These are phyloP conservation scores for Colletotrichum sp. DNA, from an alignment of 2,329 filamentous ascomycete genomes.

Conservation along the genomic window DNA sequence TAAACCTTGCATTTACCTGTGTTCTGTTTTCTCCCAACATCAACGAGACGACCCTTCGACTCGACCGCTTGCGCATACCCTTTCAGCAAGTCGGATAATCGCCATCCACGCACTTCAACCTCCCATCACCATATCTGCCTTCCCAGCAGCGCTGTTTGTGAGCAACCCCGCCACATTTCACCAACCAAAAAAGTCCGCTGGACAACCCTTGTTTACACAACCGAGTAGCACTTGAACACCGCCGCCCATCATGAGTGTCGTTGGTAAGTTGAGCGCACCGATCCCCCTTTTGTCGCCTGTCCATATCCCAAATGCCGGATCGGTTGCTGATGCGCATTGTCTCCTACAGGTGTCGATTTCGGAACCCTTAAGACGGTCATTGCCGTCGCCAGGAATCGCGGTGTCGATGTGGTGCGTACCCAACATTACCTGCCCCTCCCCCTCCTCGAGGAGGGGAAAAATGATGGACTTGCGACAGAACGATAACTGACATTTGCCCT, in stretches of 20 bases:
- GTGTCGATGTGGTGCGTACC: slow-evolving; percentile 94
- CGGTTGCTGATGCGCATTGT: slow-evolving; percentile 17
- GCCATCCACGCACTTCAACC: background rate
- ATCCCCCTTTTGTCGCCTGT: background rate
- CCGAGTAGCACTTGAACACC: slow-evolving; percentile 8
- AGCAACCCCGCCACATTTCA: slow-evolving; percentile 15
- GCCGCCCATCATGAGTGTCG: slow-evolving; percentile 57
- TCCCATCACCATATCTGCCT: background rate
- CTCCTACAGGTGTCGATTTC: slow-evolving; percentile 78
- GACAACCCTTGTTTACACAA: slow-evolving; percentile 16
- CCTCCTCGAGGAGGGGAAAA: background rate
- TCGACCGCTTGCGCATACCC: slow-evolving; percentile 19
- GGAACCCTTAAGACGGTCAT: slow-evolving; percentile 97
- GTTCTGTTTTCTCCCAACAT: background rate
- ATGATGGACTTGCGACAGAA: background rate
- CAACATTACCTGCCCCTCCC: slow-evolving; percentile 20
- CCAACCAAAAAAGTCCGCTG: background rate
- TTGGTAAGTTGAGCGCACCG: slow-evolving; percentile 46
- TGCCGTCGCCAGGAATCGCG: slow-evolving; percentile 96
- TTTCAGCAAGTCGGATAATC: slow-evolving; percentile 18
- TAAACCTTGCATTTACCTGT: slow-evolving; percentile 13
- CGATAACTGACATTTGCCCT: slow-evolving; percentile 22
- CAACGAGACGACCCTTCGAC: slow-evolving; percentile 12
- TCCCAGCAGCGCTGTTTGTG: slow-evolving; percentile 4
- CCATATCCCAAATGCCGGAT: background rate